A percentile compares a stretch with the other conserved stretches of the same genome.
phyloP scores from a whole-genome alignment of 345 rosid genomes.

The Conringia planisiliqua region DNA sequence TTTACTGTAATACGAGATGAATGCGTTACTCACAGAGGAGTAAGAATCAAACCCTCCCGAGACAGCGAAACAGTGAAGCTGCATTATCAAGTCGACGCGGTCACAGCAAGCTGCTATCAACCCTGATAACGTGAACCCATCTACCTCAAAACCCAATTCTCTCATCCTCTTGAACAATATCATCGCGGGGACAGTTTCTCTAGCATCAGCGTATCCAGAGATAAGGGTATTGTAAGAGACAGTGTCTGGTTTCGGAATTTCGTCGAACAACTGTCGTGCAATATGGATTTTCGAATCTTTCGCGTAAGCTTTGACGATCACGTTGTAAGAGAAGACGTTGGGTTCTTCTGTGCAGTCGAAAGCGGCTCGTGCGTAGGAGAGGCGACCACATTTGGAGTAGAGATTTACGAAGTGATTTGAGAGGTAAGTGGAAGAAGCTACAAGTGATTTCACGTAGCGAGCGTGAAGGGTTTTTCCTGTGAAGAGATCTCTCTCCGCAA shows the following conservation, averaged over 20 bases:
- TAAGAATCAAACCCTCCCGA: slow-evolving; percentile 60
- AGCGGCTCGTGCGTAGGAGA: slow-evolving; percentile 45
- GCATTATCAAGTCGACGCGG: slow-evolving; percentile 45
- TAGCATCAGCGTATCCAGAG: slow-evolving; percentile 62
- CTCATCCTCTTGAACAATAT: slow-evolving; percentile 57
- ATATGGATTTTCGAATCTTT: slow-evolving; percentile 41
- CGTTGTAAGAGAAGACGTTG: slow-evolving; percentile 79
- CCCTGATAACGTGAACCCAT: slow-evolving; percentile 82
- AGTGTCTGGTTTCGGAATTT: slow-evolving; percentile 71
- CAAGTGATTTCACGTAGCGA: slow-evolving; percentile 57
- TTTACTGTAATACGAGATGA: slow-evolving; percentile 64
- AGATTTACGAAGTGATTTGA: slow-evolving; percentile 90
- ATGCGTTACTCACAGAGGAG: slow-evolving; percentile 68
- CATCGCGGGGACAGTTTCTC: slow-evolving; percentile 45
- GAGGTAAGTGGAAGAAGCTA: slow-evolving; percentile 70
- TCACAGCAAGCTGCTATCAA: slow-evolving; percentile 56
- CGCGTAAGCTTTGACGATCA: slow-evolving; percentile 47
- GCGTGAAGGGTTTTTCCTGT: slow-evolving; percentile 73
- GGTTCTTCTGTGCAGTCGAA: slow-evolving; percentile 50
- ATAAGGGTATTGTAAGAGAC: slow-evolving; percentile 83
- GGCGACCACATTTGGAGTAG: slow-evolving; percentile 72
- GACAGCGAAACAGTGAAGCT: slow-evolving; percentile 65
- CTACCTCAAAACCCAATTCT: slow-evolving; percentile 44
- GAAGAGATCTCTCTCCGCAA: slow-evolving; percentile 48
- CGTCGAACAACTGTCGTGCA: slow-evolving; percentile 75